phyloP scores from a whole-genome alignment of 164 flowering plant genomes.

The Platanus orientalis region DNA sequence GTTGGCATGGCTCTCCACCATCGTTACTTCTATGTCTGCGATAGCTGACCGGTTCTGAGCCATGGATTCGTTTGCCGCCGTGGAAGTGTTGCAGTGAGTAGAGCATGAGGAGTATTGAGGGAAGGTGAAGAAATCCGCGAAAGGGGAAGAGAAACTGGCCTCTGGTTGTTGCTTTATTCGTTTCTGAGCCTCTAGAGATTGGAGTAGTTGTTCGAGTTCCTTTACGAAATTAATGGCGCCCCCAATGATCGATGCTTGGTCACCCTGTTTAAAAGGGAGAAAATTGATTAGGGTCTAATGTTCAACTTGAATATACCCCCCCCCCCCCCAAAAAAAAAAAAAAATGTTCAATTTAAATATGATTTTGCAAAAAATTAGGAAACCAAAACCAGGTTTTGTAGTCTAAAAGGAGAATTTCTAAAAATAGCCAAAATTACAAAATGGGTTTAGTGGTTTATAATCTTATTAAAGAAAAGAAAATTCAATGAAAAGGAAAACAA shows the following conservation, averaged over 20 bases:
- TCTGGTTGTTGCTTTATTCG: conserved; percentile 12
- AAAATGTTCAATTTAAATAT: neutral
- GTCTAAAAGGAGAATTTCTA: no score
- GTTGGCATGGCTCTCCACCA: conserved; percentile 87
- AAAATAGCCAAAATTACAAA: no score
- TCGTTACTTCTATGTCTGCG: conserved; percentile 84
- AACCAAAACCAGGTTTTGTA: no score
- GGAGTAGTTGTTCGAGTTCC: conserved; percentile 79
- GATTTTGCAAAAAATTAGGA: no score
- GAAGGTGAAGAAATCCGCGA: conserved; percentile 38
- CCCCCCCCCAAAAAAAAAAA: no score
- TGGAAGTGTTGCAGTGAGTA: neutral
- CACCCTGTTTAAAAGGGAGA: conserved; percentile 43
- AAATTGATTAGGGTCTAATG: neutral
- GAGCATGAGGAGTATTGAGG: conserved; percentile 49
- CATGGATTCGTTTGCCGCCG: neutral
- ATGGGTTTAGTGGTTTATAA: no score
- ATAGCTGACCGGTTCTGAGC: conserved; percentile 25
- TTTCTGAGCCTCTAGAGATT: conserved; percentile 47
- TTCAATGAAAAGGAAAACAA: neutral
- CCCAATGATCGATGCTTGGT: conserved; percentile 90
- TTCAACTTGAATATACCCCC: no score
- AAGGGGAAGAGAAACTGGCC: conserved; percentile 16
- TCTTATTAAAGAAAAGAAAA: no score
- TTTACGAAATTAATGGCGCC: conserved; percentile 92